phyloP scores from a whole-genome alignment of 2,329 filamentous ascomycete genomes.

The Neonectria sp. region DNA sequence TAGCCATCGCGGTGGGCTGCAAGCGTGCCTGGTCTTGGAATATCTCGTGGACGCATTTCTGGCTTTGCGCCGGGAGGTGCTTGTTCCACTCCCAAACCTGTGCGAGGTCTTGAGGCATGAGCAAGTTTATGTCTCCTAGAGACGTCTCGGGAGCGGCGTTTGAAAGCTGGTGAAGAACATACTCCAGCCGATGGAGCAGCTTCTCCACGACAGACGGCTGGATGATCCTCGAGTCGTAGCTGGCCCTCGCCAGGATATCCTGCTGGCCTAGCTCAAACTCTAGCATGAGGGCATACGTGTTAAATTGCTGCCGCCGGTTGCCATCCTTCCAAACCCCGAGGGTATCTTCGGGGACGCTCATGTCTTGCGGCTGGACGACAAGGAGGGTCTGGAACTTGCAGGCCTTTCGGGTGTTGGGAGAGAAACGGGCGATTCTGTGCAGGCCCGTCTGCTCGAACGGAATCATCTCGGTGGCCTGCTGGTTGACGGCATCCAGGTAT shows the following conservation, averaged over 20 bases:
- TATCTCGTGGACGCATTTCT: constrained; percentile 36
- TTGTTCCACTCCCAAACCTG: constrained; percentile 33
- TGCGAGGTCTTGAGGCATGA: constrained; percentile 33
- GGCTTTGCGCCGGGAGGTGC: constrained; percentile 27
- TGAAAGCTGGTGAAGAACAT: constrained; percentile 16
- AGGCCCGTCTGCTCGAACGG: constrained; percentile 32
- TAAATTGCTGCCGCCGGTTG: neutral
- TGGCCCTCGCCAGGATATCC: neutral
- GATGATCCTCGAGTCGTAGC: constrained; percentile 17
- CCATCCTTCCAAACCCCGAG: constrained; percentile 19
- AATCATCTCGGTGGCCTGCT: constrained; percentile 26
- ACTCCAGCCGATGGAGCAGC: constrained; percentile 16
- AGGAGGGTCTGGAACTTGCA: constrained; percentile 28
- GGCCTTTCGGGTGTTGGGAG: neutral
- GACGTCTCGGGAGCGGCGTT: neutral
- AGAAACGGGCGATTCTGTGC: constrained; percentile 23
- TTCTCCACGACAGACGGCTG: neutral
- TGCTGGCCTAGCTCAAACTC: neutral
- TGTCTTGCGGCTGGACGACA: constrained; percentile 21
- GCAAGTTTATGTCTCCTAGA: constrained; percentile 18
- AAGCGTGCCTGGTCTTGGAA: constrained; percentile 19
- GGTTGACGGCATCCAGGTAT: constrained; percentile 56
- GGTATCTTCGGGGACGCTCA: neutral
- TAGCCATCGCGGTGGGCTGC: constrained; percentile 26
- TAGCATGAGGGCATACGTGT: constrained; percentile 8